A percentile compares a stretch with the other conserved stretches of the same genome.
phyloP scores from a whole-genome alignment of 768 basidiomycete species.

The Pulveroboletus sp. region DNA sequence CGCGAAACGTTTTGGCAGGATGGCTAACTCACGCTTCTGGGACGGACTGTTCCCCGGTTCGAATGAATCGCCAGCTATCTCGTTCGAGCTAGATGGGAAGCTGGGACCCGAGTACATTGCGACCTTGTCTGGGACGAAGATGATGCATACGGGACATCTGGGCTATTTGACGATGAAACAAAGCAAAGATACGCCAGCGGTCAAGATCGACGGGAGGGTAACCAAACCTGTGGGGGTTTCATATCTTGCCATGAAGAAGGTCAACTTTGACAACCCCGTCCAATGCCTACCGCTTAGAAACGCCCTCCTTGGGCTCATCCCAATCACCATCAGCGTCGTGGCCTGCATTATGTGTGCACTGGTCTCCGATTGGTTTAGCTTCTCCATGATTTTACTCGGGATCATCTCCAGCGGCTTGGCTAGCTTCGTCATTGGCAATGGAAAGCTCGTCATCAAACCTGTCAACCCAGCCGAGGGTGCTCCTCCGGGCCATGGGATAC shows the following conservation, averaged over 20 bases:
- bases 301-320: slow-evolving; percentile 18
- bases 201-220: slow-evolving; percentile 1
- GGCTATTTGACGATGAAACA: slow-evolving; percentile 23
- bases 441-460: slow-evolving; percentile 15
- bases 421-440: slow-evolving; percentile 24
- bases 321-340: slow-evolving; percentile 22
- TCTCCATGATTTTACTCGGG: slow-evolving; percentile 32
- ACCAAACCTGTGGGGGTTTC: slow-evolving; percentile 12
- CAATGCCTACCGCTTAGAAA: neutral
- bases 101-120: slow-evolving; percentile 29
- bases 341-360: slow-evolving; percentile 25
- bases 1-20: slow-evolving; percentile 31
- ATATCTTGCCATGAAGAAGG: slow-evolving; percentile 17
- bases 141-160: slow-evolving; percentile 29
- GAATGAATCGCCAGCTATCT: slow-evolving; percentile 20
- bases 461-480: slow-evolving; percentile 15
- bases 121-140: slow-evolving; percentile 29
- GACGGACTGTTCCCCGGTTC: slow-evolving; percentile 31
- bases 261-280: slow-evolving; percentile 2
- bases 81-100: slow-evolving; percentile 31
- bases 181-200: neutral
- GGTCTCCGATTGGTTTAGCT: slow-evolving; percentile 29
- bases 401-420: slow-evolving; percentile 31
- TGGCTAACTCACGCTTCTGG: slow-evolving; percentile 33
- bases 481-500: slow-evolving; percentile 31